Evolutionary conservation across 352 stramenopile species (phyloP).

Genomic region (Phytophthora quininea): DNA sequence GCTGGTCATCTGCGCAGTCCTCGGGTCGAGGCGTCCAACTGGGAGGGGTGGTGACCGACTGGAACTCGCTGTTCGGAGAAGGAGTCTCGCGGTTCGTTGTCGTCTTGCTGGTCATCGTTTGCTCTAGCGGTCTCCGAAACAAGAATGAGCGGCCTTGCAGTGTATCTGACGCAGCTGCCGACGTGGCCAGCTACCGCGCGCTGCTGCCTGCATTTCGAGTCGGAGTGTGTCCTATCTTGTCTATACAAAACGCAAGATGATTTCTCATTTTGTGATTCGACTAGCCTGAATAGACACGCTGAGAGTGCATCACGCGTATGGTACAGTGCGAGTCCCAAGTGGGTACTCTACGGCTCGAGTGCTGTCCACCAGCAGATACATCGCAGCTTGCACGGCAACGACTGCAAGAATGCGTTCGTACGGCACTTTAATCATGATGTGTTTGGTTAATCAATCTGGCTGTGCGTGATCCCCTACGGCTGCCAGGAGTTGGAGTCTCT

Average conservation of each 20-base stretch:
- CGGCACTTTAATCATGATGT: no score
- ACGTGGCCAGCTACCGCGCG: not conserved
- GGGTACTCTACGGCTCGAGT: not conserved
- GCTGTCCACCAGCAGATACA: not conserved
- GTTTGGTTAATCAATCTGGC: not conserved
- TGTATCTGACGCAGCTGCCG: not conserved
- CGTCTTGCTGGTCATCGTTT: not conserved
- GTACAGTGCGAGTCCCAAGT: not conserved
- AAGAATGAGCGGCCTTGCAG: not conserved
- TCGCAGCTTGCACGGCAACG: no score
- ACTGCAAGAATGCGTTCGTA: no score
- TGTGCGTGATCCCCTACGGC: no score
- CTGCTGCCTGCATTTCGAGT: no score
- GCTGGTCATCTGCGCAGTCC: constrained; percentile 13
- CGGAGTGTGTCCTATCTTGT: no score
- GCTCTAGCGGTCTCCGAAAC: not conserved
- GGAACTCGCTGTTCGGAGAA: constrained; percentile 10
- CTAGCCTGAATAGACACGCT: not conserved
- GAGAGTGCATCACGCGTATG: not conserved
- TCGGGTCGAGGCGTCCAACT: constrained; percentile 27
- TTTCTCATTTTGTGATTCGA: not conserved
- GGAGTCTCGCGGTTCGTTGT: not conserved
- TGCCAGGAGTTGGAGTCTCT: constrained; percentile 4
- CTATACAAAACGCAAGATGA: no score
- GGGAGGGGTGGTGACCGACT: constrained; percentile 21